Evolutionary conservation across 495 filamentous ascomycete species (phyloP).

Genomic region (Delitschia confertaspora): DNA sequence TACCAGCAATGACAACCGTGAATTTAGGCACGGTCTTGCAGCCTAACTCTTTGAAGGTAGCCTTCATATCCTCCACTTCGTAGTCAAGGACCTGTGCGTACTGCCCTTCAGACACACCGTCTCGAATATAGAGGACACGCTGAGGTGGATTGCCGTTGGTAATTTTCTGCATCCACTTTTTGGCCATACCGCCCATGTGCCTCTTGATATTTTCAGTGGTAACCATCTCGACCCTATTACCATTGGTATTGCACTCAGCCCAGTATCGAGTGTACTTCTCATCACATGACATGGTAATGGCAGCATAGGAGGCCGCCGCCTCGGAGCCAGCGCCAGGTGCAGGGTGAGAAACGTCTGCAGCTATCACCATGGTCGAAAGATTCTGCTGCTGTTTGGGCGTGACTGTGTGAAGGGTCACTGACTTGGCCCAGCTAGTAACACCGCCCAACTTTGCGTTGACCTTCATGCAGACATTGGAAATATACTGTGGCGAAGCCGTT

Average conservation of each 20-base stretch:
- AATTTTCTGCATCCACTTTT: slow-evolving; percentile 53
- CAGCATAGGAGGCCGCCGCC: slow-evolving; percentile 64
- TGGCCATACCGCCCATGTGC: slow-evolving; percentile 55
- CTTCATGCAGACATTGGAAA: slow-evolving; percentile 87
- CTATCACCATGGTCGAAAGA: slow-evolving; percentile 66
- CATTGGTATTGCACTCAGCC: slow-evolving; percentile 69
- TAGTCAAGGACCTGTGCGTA: slow-evolving; percentile 62
- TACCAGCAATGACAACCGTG: slow-evolving; percentile 77
- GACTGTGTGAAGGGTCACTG: slow-evolving; percentile 11
- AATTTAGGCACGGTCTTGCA: slow-evolving; percentile 46
- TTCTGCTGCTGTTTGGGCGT: slow-evolving; percentile 46
- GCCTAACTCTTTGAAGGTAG: slow-evolving; percentile 39
- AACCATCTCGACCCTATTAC: slow-evolving; percentile 67
- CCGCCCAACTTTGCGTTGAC: slow-evolving; percentile 95
- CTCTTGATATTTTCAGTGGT: slow-evolving; percentile 49
- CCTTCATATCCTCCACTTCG: slow-evolving; percentile 65
- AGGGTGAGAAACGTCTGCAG: slow-evolving; percentile 82
- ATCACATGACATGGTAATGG: slow-evolving; percentile 77
- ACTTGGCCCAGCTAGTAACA: slow-evolving; percentile 46
- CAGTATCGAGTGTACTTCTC: slow-evolving; percentile 51
- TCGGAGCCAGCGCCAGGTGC: slow-evolving; percentile 46
- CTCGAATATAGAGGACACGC: slow-evolving; percentile 85
- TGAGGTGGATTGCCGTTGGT: slow-evolving; percentile 44
- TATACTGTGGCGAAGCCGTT: slow-evolving; percentile 61
- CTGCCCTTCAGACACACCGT: slow-evolving; percentile 85